Evolutionary conservation across 2,329 filamentous ascomycete genomes (phyloP), one percentile per base, ranked within the genome.

Genomic region (Neurospora sp.): DNA sequence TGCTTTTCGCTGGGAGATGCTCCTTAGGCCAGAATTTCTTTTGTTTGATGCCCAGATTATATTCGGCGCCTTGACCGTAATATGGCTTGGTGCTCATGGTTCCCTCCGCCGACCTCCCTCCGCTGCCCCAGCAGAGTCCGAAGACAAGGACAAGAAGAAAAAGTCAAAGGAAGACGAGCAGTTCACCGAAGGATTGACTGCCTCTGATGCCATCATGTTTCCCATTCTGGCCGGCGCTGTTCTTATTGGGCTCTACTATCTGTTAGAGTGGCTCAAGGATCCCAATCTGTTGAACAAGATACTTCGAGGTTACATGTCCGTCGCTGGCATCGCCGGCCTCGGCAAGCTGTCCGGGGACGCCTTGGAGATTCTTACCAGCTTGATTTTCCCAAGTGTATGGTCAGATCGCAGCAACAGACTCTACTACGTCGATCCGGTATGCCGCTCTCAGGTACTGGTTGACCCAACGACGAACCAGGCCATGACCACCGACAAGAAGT

Each of bases 261-360:
- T 97, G 71, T 93, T 98, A 77, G 93, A 96, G 78, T 96, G 91
- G 86, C 87, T 97, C 69, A 85, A 95, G 73, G 92, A 97, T 76
- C 90, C 93, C 0, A 84, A 89, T 11, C 82, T 96, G 28, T 81
- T 98, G 76, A 97, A 95, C 82, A 92, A 90, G 79, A 86, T 96
- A 46, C 82, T 98, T 28, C 90, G 92, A 46, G 88, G 86, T 76
- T 97, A 98, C 82, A 94, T 97, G 80, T 92, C 91, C 3, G 79
- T 88, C 70, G 88, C 95, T 77, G 92, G 92, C 0, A 80, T 96
- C n/a, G 89, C 91, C 72, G 92, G 92, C 71, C 85, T 96, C 17
- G 84, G 89, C 8, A 89, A 88, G 62, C 84, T 97, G 33, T 81
- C 93, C 66, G 89, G 89, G n/a, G 93, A 97, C 76, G 79, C 81